A percentile compares a stretch with the other conserved stretches of the same genome.
Conservation (phyloP, 257 asterid genomes). For the Solanum stenotomum region DNA sequence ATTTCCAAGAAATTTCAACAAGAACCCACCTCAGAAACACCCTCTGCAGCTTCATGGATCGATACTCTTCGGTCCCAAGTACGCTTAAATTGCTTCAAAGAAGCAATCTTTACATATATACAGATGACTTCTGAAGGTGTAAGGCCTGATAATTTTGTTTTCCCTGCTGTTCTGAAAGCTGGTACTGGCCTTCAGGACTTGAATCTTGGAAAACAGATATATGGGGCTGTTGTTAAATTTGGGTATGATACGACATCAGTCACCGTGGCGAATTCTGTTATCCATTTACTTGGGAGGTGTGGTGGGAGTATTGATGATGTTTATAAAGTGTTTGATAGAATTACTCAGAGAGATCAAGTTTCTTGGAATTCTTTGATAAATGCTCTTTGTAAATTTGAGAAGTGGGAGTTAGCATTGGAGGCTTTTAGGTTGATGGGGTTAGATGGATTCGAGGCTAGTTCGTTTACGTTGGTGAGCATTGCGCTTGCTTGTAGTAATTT, state of each 20-base stretch:
- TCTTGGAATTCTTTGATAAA: conserved; percentile 81
- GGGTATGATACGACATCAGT: conserved; percentile 47
- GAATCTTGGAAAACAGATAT: conserved; percentile 58
- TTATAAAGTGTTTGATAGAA: conserved; percentile 59
- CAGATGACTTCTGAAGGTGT: conserved; percentile 54
- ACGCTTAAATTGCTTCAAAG: conserved; percentile 42
- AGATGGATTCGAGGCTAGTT: conserved; percentile 52
- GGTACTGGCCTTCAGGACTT: conserved; percentile 59
- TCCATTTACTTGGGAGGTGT: conserved; percentile 57
- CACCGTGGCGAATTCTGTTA: conserved; percentile 59
- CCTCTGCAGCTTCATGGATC: conserved; percentile 45
- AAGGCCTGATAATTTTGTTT: conserved; percentile 63
- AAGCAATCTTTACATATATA: conserved; percentile 52
- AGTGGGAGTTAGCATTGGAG: conserved; percentile 72
- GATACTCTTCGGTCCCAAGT: conserved; percentile 54
- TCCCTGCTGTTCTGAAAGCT: conserved; percentile 70
- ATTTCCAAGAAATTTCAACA: conserved; percentile 11
- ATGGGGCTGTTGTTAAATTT: conserved; percentile 42
- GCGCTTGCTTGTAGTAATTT: conserved; percentile 76
- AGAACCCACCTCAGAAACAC: conserved; percentile 14
- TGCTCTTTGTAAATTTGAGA: conserved; percentile 56
- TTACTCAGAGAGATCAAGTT: conserved; percentile 66
- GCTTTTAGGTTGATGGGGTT: conserved; percentile 52
- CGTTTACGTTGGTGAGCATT: conserved; percentile 67
- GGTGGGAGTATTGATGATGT: conserved; percentile 37